Evolutionary conservation across 352 stramenopile genomes (phyloP).

Genomic region (Pythium scleroteichum): DNA sequence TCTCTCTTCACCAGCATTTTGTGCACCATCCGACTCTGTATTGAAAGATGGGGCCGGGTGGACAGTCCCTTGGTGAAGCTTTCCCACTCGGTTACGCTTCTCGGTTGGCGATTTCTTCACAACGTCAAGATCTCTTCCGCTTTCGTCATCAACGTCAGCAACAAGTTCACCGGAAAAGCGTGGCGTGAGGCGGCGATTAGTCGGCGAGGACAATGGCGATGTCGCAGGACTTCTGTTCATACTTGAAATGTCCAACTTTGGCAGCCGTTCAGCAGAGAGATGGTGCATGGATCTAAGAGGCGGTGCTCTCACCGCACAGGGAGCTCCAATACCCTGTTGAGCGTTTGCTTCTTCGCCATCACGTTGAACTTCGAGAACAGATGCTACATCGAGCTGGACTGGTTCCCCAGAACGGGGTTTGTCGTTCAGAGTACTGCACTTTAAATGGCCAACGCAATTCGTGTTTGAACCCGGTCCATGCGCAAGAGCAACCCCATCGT

Average conservation of each 20-base stretch:
- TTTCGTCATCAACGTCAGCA: neutral
- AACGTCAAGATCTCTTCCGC: neutral
- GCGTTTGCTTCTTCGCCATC: too few species aligned
- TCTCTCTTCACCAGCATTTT: neutral
- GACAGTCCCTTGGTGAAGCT: slow-evolving; percentile 12
- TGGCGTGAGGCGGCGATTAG: neutral
- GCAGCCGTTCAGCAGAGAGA: slow-evolving; percentile 3
- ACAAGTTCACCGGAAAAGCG: slow-evolving; percentile 7
- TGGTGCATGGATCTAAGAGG: neutral
- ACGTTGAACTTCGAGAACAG: too few species aligned
- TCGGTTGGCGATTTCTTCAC: slow-evolving; percentile 12
- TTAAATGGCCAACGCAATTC: neutral
- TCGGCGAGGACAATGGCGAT: slow-evolving; percentile 8
- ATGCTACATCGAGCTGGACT: too few species aligned
- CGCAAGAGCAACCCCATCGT: neutral
- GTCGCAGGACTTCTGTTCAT: neutral
- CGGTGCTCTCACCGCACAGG: neutral
- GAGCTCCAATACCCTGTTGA: neutral
- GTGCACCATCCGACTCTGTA: neutral
- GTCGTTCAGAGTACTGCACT: neutral
- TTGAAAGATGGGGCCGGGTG: slow-evolving; percentile 6
- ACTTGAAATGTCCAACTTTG: slow-evolving; percentile 7
- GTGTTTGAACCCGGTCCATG: neutral
- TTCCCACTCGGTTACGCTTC: neutral
- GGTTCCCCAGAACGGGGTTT: neutral